Percentiles rank a stretch among this genome's conserved stretches.
Conservation (phyloP, 176 grass and related monocot genomes). For the Dendrocalamus sinicus region DNA sequence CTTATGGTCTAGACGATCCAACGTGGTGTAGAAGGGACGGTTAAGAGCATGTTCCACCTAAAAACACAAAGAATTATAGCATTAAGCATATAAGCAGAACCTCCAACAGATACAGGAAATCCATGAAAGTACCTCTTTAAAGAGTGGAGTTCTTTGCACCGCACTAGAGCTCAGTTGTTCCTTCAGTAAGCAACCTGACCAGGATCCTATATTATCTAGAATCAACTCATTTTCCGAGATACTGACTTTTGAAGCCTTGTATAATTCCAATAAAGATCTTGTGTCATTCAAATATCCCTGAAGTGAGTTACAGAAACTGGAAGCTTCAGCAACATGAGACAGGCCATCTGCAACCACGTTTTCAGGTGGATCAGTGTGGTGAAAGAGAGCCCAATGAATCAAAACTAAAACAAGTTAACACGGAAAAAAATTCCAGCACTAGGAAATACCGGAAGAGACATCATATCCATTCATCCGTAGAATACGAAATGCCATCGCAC, state of each 20-base stretch:
- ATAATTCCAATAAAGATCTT: conserved; percentile 65
- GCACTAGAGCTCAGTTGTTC: conserved; percentile 38
- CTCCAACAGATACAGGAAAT: not conserved
- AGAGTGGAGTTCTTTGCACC: conserved; percentile 5
- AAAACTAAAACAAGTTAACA: not conserved
- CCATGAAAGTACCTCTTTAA: conserved; percentile 50
- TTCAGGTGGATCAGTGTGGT: not conserved
- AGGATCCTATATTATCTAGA: conserved; percentile 58
- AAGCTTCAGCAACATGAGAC: conserved; percentile 48
- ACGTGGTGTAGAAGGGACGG: not conserved
- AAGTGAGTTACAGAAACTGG: conserved; percentile 40
- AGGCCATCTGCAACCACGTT: conserved; percentile 37
- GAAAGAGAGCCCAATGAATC: not conserved
- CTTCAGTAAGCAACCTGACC: conserved; percentile 58
- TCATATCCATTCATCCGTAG: conserved; percentile 67
- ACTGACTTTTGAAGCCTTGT: conserved; percentile 71
- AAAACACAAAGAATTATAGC: not conserved
- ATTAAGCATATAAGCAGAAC: not conserved
- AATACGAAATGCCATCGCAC: conserved; percentile 75
- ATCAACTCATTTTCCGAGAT: conserved; percentile 48
- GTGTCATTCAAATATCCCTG: conserved; percentile 42
- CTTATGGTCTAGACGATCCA: conserved; percentile 37
- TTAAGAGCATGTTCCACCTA: conserved; percentile 35
- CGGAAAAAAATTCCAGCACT: not conserved
- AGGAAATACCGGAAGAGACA: conserved; percentile 62